Percentiles rank a stretch among this genome's conserved stretches.
phyloP scores from a whole-genome alignment of 176 grass and related monocot species.

The Eragrostis curvula region DNA sequence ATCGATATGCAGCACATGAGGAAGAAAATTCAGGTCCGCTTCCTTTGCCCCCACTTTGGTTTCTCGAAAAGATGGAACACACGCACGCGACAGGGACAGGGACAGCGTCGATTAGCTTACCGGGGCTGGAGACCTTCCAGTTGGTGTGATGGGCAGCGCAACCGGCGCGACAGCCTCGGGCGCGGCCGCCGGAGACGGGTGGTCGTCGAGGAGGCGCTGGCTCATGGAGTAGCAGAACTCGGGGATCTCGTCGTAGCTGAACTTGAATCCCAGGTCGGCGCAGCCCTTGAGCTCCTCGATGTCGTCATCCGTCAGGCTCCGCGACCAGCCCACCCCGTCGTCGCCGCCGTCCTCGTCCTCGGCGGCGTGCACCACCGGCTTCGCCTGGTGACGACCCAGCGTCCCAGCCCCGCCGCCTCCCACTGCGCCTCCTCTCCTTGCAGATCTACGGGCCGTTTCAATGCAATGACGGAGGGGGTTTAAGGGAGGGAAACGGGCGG shows the following conservation, averaged over 20 bases:
- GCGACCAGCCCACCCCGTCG: constrained; percentile 10
- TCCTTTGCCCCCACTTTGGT: no score
- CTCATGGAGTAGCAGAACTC: constrained; percentile 58
- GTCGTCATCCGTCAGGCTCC: constrained; percentile 57
- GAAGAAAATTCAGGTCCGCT: no score
- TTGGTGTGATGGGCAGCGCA: constrained; percentile 39
- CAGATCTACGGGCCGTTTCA: no score
- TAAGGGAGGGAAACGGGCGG: no score
- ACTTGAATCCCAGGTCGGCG: constrained; percentile 46
- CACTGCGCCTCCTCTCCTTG: constrained; percentile 46
- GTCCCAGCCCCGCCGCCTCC: constrained; percentile 44
- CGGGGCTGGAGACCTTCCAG: constrained; percentile 57
- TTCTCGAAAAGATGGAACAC: neutral
- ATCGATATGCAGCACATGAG: no score
- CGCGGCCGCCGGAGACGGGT: no score
- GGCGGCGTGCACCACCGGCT: neutral
- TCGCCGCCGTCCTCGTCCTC: neutral
- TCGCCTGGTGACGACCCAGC: neutral
- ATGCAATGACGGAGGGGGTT: no score
- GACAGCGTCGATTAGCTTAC: neutral
- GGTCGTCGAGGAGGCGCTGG: constrained; percentile 41
- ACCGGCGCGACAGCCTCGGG: neutral
- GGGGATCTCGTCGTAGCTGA: constrained; percentile 58
- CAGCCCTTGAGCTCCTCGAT: constrained; percentile 55
- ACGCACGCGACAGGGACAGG: neutral